These are phyloP conservation scores for Ganoderma meredithae DNA, from an alignment of 1,284 basidiomycete genomes.

Conservation along the genomic window DNA sequence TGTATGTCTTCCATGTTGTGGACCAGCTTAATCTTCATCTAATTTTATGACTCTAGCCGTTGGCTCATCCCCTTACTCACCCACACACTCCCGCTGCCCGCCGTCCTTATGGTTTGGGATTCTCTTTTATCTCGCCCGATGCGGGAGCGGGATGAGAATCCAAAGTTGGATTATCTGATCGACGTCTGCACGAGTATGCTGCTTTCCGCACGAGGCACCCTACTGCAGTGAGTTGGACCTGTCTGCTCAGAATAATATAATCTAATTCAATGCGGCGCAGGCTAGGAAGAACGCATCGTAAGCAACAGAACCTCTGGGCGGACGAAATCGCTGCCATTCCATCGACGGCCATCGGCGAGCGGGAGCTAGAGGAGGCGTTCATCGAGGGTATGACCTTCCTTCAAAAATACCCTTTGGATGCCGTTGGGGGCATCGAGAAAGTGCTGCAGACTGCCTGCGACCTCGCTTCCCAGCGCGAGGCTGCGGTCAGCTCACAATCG, in stretches of 20 bases:
- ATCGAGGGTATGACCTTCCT: constrained; percentile 70
- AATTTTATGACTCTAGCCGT: constrained; percentile 52
- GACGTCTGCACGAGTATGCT: constrained; percentile 76
- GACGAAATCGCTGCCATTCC: constrained; percentile 50
- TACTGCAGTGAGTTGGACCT: constrained; percentile 57
- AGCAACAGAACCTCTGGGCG: constrained; percentile 61
- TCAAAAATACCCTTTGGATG: constrained; percentile 66
- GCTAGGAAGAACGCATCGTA: constrained; percentile 56
- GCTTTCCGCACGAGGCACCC: constrained; percentile 57
- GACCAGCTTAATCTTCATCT: constrained; percentile 8
- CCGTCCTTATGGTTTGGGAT: constrained; percentile 74
- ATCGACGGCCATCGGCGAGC: constrained; percentile 54
- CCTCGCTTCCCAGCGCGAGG: constrained; percentile 57
- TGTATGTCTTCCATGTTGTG: constrained; percentile 56
- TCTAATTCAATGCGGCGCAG: constrained; percentile 44
- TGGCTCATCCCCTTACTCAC: constrained; percentile 80
- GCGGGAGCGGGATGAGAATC: constrained; percentile 60
- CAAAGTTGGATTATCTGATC: constrained; percentile 70
- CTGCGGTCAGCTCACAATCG: constrained; percentile 38
- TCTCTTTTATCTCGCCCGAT: constrained; percentile 66
- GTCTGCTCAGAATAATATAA: background rate
- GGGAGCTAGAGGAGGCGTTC: constrained; percentile 70
- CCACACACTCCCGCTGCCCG: constrained; percentile 70
- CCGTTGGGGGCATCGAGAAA: constrained; percentile 71
- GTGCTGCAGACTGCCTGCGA: constrained; percentile 74